A percentile compares a stretch with the other conserved stretches of the same genome.
These are phyloP conservation scores for Obelidium mucronatum DNA, from an alignment of 192 early-diverging fungal species.

Conservation along the genomic window DNA sequence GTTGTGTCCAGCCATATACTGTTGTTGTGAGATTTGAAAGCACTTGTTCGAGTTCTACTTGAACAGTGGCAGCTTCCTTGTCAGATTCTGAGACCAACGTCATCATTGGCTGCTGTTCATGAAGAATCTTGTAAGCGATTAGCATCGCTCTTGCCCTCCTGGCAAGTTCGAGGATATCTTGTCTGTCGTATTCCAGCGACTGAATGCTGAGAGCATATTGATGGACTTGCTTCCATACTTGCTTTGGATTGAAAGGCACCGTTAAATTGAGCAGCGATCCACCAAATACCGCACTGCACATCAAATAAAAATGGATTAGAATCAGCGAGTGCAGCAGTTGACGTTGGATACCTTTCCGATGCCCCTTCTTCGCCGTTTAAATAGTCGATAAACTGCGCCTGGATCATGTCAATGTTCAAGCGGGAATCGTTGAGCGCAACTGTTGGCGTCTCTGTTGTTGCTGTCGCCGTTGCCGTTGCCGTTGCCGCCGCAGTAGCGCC, in stretches of 20 bases:
- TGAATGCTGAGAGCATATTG: constrained; percentile 1
- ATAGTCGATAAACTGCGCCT: constrained; percentile 28
- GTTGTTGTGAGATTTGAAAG: not conserved
- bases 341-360: not conserved
- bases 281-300: constrained; percentile 13
- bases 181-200: constrained; percentile 15
- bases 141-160: not conserved
- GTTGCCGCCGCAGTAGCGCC: no score
- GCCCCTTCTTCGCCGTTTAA: constrained; percentile 7
- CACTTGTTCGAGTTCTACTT: not conserved
- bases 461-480: no score
- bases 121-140: not conserved
- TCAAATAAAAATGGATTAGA: not conserved
- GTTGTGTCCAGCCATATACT: not conserved
- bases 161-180: constrained; percentile 1
- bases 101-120: not conserved
- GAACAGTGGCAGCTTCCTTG: not conserved
- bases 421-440: not conserved
- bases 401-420: constrained; percentile 12
- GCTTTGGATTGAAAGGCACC: not conserved
- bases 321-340: no score
- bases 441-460: no score
- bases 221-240: constrained; percentile 26
- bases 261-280: constrained; percentile 13
- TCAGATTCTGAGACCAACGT: not conserved